These are phyloP conservation scores for Quercus aquifolioides DNA, from an alignment of 306 rosid genomes.

Conservation along the genomic window DNA sequence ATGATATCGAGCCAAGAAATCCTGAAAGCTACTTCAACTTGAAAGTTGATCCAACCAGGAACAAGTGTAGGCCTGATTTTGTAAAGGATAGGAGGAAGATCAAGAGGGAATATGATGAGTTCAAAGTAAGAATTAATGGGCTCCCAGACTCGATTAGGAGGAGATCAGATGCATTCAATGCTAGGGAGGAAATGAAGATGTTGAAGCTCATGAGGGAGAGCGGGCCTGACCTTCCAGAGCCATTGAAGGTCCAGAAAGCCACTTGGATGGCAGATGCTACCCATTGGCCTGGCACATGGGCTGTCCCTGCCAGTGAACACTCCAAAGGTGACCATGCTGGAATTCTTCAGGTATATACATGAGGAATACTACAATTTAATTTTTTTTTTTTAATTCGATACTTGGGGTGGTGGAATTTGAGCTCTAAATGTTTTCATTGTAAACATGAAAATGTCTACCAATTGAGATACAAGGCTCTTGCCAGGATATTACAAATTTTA, in stretches of 20 bases:
- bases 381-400: too few relatives aligned
- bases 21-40: constrained; percentile 75
- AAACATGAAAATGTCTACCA: too few relatives aligned
- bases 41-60: constrained; percentile 82
- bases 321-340: constrained; percentile 81
- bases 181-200: constrained; percentile 60
- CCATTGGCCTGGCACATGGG: constrained; percentile 92
- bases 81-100: constrained; percentile 88
- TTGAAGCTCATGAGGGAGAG: constrained; percentile 47
- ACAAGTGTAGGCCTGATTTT: constrained; percentile 70
- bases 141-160: constrained; percentile 83
- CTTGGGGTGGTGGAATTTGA: too few relatives aligned
- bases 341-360: constrained; percentile 73
- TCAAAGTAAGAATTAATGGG: constrained; percentile 76
- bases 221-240: constrained; percentile 34
- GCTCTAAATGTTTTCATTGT: too few relatives aligned
- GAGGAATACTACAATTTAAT: too few relatives aligned
- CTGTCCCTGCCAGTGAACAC: constrained; percentile 41
- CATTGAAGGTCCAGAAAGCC: constrained; percentile 42
- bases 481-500: too few relatives aligned
- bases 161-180: constrained; percentile 71
- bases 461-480: too few relatives aligned
- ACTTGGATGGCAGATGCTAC: constrained; percentile 86
- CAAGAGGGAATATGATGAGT: constrained; percentile 95
- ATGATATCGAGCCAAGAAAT: constrained; percentile 77